A percentile compares a stretch with the other conserved stretches of the same genome.
Conservation (phyloP, 768 basidiomycete species). For the Fistulinella prunicolor region DNA sequence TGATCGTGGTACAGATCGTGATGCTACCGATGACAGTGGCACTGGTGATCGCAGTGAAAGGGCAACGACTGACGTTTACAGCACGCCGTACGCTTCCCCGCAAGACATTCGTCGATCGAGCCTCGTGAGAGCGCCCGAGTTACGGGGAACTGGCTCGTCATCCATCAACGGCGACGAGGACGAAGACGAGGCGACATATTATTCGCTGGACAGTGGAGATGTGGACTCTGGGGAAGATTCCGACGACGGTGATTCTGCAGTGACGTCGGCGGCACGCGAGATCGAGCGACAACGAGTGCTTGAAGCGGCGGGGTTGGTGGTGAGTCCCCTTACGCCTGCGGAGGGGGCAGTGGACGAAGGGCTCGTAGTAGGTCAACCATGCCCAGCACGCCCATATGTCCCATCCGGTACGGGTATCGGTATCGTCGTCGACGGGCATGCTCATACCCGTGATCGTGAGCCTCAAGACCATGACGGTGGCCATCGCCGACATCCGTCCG, state of each 20-base stretch:
- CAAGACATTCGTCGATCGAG: conserved; percentile 7
- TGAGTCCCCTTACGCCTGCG: conserved; percentile 44
- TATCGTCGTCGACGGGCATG: background rate
- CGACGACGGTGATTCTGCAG: background rate
- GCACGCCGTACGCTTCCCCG: conserved; percentile 24
- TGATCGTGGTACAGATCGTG: background rate
- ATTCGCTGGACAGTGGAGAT: conserved; percentile 25
- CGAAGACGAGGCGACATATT: conserved; percentile 32
- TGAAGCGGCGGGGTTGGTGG: conserved; percentile 84
- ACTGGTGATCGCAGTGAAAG: conserved; percentile 6
- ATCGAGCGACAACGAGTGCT: conserved; percentile 77
- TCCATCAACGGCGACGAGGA: conserved; percentile 28
- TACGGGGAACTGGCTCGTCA: background rate
- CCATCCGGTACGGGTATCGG: conserved; percentile 21
- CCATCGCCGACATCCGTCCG: background rate
- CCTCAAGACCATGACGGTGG: background rate
- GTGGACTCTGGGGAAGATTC: conserved; percentile 39
- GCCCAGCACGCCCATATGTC: conserved; percentile 18
- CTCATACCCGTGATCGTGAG: background rate
- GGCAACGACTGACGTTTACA: conserved; percentile 16
- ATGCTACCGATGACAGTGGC: conserved; percentile 1
- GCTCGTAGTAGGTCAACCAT: no score
- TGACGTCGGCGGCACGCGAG: conserved; percentile 49
- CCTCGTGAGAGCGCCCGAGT: conserved; percentile 1
- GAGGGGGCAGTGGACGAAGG: background rate